Evolutionary conservation across 2,329 filamentous ascomycete genomes (phyloP).

Genomic region (Westerdykella aurantiaca): DNA sequence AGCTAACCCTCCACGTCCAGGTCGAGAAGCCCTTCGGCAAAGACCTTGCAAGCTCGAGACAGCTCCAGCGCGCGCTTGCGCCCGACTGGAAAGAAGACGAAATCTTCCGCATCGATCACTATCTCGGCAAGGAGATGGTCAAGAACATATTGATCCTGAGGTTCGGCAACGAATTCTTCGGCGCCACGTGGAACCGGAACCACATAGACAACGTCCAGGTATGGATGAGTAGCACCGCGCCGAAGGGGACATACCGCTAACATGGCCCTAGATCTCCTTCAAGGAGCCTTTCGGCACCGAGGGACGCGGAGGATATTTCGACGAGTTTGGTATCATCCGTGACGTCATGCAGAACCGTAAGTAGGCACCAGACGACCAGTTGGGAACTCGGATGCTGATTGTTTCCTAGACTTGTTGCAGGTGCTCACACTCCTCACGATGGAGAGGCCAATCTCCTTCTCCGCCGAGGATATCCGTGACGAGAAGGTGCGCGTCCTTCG

Average conservation of each 20-base stretch:
- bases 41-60: conserved; percentile 87
- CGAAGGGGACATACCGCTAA: conserved; percentile 8
- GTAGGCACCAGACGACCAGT: conserved; percentile 16
- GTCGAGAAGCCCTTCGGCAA: conserved; percentile 99
- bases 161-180: conserved; percentile 98
- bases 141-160: conserved; percentile 98
- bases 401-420: conserved; percentile 67
- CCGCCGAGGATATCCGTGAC: conserved; percentile 94
- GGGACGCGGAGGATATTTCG: conserved; percentile 96
- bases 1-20: conserved; percentile 42
- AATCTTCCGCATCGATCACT: conserved; percentile 98
- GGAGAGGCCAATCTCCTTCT: conserved; percentile 98
- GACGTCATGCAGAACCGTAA: conserved; percentile 98
- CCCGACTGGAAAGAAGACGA: conserved; percentile 99
- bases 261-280: conserved; percentile 69
- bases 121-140: conserved; percentile 99
- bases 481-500: conserved; percentile 97
- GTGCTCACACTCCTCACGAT: conserved; percentile 94
- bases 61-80: conserved; percentile 88
- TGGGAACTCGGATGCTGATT: not conserved
- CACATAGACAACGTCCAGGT: conserved; percentile 97
- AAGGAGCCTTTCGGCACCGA: conserved; percentile 99
- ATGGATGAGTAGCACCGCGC: conserved; percentile 10
- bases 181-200: conserved; percentile 97
- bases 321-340: conserved; percentile 98